Conservation (phyloP, 768 basidiomycete species). For the Lentinula detonsa region DNA sequence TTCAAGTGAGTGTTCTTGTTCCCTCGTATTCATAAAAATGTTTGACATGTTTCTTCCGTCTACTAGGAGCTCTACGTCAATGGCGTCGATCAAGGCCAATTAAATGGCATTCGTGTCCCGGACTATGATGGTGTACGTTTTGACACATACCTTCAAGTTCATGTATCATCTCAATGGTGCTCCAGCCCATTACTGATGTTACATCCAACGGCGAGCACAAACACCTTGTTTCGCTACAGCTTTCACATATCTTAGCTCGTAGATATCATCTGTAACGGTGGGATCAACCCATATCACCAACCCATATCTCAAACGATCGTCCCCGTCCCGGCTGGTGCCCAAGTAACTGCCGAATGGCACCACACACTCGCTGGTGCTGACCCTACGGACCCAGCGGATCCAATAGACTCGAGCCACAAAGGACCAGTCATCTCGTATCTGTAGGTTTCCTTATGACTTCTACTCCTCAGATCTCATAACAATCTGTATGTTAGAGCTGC, state of each 20-base stretch:
- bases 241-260: neutral
- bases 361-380: constrained; percentile 28
- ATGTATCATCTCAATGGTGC: neutral
- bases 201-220: constrained; percentile 23
- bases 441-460: constrained; percentile 16
- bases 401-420: constrained; percentile 28
- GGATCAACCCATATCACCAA: constrained; percentile 28
- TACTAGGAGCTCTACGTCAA: constrained; percentile 36
- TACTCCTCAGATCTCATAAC: neutral
- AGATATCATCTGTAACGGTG: constrained; percentile 38
- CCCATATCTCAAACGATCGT: constrained; percentile 29
- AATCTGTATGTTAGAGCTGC: constrained; percentile 24
- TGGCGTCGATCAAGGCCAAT: constrained; percentile 39
- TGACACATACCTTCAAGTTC: neutral
- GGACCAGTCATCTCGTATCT: constrained; percentile 34
- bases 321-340: constrained; percentile 30
- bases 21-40: neutral
- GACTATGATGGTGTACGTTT: constrained; percentile 23
- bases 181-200: constrained; percentile 37
- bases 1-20: neutral
- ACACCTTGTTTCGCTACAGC: neutral
- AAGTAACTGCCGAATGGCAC: constrained; percentile 36
- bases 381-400: constrained; percentile 31
- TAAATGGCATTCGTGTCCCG: constrained; percentile 38
- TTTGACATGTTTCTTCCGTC: neutral